Evolutionary conservation across 208 protist species (phyloP).

Genomic region (Trypanosoma conorhini): DNA sequence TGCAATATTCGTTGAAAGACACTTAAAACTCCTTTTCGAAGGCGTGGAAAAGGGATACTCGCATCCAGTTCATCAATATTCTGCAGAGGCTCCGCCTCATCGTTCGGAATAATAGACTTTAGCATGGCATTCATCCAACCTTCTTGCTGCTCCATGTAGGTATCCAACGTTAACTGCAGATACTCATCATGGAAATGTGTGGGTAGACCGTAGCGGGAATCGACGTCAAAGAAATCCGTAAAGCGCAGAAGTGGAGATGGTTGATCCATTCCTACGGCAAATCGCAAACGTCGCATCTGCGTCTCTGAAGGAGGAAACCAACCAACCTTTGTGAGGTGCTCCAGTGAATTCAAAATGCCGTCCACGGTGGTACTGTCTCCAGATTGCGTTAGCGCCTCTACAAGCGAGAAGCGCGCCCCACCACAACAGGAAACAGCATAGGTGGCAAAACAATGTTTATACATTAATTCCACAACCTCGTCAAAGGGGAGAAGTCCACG

Average conservation of each 20-base stretch:
- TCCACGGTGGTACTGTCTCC: not conserved
- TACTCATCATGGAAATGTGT: conserved; percentile 86
- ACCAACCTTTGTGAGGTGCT: conserved; percentile 48
- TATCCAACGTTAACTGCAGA: conserved; percentile 66
- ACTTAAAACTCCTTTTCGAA: conserved; percentile 44
- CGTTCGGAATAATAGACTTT: conserved; percentile 33
- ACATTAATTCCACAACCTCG: conserved; percentile 48
- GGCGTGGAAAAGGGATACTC: conserved; percentile 60
- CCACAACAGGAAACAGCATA: conserved; percentile 82
- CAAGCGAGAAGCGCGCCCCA: conserved; percentile 55
- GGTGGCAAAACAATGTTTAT: conserved; percentile 69
- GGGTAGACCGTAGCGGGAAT: conserved; percentile 48
- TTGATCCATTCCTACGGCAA: conserved; percentile 83
- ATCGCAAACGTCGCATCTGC: conserved; percentile 71
- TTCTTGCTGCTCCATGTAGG: conserved; percentile 68
- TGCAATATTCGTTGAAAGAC: conserved; percentile 37
- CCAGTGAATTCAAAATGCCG: not conserved
- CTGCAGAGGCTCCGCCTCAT: not conserved
- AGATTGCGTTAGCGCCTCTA: conserved; percentile 33
- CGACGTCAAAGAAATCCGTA: conserved; percentile 56
- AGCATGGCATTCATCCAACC: conserved; percentile 58
- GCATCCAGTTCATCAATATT: conserved; percentile 32
- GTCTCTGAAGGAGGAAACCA: conserved; percentile 48
- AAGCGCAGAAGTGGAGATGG: conserved; percentile 52
- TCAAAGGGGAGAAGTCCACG: conserved; percentile 63